Evolutionary conservation across 345 rosid species (phyloP).

Genomic region (Eutrema yunnanense): DNA sequence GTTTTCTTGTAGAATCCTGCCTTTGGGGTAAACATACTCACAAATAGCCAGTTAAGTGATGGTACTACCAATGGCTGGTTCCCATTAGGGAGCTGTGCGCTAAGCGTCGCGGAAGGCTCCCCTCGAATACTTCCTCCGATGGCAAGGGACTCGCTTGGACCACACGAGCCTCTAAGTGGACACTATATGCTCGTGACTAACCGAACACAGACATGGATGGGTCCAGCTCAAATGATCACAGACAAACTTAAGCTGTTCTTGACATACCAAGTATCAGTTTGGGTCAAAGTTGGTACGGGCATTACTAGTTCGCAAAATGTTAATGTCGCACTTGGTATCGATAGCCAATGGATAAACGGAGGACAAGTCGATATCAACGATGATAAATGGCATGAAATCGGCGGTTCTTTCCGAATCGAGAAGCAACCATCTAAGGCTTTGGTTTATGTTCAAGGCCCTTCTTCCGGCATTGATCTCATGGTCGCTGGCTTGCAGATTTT

Average conservation of each 20-base stretch:
- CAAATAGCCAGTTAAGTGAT: slow-evolving; percentile 54
- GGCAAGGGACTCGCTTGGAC: slow-evolving; percentile 82
- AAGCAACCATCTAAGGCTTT: slow-evolving; percentile 70
- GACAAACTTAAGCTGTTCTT: slow-evolving; percentile 65
- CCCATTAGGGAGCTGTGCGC: slow-evolving; percentile 76
- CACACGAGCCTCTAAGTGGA: slow-evolving; percentile 66
- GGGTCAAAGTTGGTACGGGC: slow-evolving; percentile 70
- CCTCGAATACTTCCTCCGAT: slow-evolving; percentile 77
- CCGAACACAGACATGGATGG: slow-evolving; percentile 95
- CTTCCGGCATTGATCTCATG: slow-evolving; percentile 73
- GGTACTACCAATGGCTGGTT: slow-evolving; percentile 67
- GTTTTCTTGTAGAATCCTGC: slow-evolving; percentile 52
- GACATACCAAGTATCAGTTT: slow-evolving; percentile 89
- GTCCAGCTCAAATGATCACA: slow-evolving; percentile 90
- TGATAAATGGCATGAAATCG: slow-evolving; percentile 80
- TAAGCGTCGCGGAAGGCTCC: slow-evolving; percentile 58
- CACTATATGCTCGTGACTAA: slow-evolving; percentile 61
- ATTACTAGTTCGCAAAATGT: slow-evolving; percentile 64
- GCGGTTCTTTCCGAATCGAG: slow-evolving; percentile 85
- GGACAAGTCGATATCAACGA: slow-evolving; percentile 80
- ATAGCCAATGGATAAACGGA: slow-evolving; percentile 86
- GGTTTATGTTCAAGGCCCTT: slow-evolving; percentile 87
- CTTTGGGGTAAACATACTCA: slow-evolving; percentile 65
- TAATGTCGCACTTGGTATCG: slow-evolving; percentile 82
- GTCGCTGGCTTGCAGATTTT: slow-evolving; percentile 85